Percentiles rank a stretch among this genome's conserved stretches.
Conservation (phyloP, 2,329 filamentous ascomycete species). For the Stemphylium beticola region DNA sequence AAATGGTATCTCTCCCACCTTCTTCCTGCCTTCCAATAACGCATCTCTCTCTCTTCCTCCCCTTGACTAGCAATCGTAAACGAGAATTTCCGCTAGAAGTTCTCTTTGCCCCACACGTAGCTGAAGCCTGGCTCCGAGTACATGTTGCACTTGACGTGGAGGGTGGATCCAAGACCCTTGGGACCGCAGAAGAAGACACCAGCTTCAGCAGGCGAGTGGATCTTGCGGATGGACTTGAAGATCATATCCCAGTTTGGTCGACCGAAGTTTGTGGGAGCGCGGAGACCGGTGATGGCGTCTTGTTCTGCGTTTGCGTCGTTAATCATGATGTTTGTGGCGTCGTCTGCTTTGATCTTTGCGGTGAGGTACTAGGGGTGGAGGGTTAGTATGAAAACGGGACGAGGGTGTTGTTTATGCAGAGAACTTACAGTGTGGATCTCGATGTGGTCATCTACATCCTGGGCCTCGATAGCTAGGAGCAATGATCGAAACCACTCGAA, state of each 20-base stretch:
- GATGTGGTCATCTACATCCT: constrained; percentile 82
- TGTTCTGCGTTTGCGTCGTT: constrained; percentile 85
- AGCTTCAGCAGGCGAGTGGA: constrained; percentile 56
- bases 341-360: constrained; percentile 83
- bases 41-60: not conserved
- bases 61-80: not conserved
- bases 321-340: constrained; percentile 92
- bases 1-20: constrained; percentile 15
- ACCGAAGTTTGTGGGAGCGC: constrained; percentile 84
- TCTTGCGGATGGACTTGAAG: constrained; percentile 80
- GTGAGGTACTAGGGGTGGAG: constrained; percentile 68
- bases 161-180: constrained; percentile 74
- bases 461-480: constrained; percentile 82
- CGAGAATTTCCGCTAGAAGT: constrained; percentile 57
- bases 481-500: constrained; percentile 91
- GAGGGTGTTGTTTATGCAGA: not conserved
- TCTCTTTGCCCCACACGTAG: constrained; percentile 73
- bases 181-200: constrained; percentile 78
- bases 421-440: constrained; percentile 76
- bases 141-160: constrained; percentile 87
- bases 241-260: constrained; percentile 91
- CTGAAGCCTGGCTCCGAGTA: constrained; percentile 80
- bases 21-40: not conserved
- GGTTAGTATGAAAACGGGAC: constrained; percentile 16
- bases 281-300: constrained; percentile 82